A percentile compares a stretch with the other conserved stretches of the same genome.
phyloP scores from a whole-genome alignment of 192 early-diverging fungal species.

The Backusella liffmaniae region DNA sequence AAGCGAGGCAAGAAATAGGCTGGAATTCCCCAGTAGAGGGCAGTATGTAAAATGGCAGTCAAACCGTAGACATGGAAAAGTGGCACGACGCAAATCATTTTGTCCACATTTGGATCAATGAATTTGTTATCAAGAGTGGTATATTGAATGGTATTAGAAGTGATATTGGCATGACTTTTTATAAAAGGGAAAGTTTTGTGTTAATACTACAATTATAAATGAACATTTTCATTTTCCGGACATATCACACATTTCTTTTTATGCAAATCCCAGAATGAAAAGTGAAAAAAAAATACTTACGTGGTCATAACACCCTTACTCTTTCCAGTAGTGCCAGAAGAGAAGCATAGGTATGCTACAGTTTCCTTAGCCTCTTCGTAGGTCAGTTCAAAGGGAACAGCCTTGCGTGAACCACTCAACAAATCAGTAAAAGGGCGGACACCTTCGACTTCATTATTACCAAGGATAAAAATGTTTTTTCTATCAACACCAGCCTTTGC shows the following conservation, averaged over 20 bases:
- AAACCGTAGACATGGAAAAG: slow-evolving; percentile 32
- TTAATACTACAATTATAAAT: background rate
- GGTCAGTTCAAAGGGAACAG: slow-evolving; percentile 17
- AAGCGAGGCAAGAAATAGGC: slow-evolving; percentile 65
- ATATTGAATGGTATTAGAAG: slow-evolving; percentile 24
- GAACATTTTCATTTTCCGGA: background rate
- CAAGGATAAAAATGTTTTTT: slow-evolving; percentile 33
- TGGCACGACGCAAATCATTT: slow-evolving; percentile 24
- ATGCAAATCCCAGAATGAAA: background rate
- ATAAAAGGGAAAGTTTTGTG: background rate
- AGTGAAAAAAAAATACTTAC: slow-evolving; percentile 13
- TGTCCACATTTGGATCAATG: background rate
- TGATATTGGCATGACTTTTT: slow-evolving; percentile 29
- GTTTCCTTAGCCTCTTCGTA: slow-evolving; percentile 30
- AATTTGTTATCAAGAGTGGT: background rate
- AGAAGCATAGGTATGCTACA: slow-evolving; percentile 33
- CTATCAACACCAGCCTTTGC: slow-evolving; percentile 9
- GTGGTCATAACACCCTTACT: slow-evolving; percentile 41
- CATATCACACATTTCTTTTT: background rate
- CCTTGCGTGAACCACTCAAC: slow-evolving; percentile 15
- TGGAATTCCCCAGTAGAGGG: slow-evolving; percentile 28
- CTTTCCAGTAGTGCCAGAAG: slow-evolving; percentile 34
- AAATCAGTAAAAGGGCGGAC: slow-evolving; percentile 23
- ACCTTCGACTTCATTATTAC: slow-evolving; percentile 14
- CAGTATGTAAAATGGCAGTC: slow-evolving; percentile 9